Conservation (phyloP, 2,329 filamentous ascomycete species). For the Waltergamsia citrina region DNA sequence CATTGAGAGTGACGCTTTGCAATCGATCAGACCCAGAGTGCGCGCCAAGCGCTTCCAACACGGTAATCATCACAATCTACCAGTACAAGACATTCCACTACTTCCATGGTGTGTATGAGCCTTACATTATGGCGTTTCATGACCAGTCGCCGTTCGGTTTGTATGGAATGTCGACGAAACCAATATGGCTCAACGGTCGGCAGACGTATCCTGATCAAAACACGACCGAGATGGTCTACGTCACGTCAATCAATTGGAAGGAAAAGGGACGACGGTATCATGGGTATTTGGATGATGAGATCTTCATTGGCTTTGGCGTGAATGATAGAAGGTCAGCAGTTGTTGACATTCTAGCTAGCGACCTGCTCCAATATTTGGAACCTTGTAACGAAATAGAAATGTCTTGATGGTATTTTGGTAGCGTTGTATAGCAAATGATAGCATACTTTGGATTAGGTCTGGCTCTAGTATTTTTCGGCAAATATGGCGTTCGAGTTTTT, state of each 20-base stretch:
- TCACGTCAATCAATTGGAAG: slow-evolving; percentile 49
- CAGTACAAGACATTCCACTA: slow-evolving; percentile 42
- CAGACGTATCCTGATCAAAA: slow-evolving; percentile 13
- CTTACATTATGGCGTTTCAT: slow-evolving; percentile 42
- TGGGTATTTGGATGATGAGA: slow-evolving; percentile 45
- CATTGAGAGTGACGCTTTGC: slow-evolving; percentile 45
- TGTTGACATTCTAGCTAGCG: no score
- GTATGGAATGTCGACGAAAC: slow-evolving; percentile 36
- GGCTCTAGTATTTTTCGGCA: no score
- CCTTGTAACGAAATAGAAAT: no score
- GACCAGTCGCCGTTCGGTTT: slow-evolving; percentile 37
- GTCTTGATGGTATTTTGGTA: no score
- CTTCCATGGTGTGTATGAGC: slow-evolving; percentile 44
- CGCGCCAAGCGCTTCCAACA: slow-evolving; percentile 31
- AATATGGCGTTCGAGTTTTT: no score
- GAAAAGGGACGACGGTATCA: slow-evolving; percentile 35
- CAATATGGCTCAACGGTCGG: slow-evolving; percentile 47
- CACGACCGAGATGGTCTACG: slow-evolving; percentile 46
- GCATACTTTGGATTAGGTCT: no score
- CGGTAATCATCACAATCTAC: slow-evolving; percentile 43
- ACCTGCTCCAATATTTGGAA: no score
- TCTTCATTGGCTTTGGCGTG: slow-evolving; percentile 46
- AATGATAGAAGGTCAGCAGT: no score
- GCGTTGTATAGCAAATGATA: no score
- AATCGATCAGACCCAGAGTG: slow-evolving; percentile 34